A percentile compares a stretch with the other conserved stretches of the same genome.
Conservation (phyloP, 2,329 filamentous ascomycete species). For the Calonectria henricotiae region DNA sequence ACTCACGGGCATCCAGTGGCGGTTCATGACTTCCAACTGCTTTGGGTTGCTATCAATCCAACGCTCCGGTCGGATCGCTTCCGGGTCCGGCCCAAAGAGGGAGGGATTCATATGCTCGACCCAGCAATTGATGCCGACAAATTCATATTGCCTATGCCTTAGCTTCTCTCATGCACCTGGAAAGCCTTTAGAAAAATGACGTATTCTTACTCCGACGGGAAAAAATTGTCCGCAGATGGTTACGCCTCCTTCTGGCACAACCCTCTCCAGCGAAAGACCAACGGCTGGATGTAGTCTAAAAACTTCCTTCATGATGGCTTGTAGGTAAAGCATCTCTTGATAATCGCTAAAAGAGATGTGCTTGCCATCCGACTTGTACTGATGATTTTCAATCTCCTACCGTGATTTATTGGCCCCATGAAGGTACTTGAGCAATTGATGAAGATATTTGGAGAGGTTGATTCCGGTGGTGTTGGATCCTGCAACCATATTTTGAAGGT, state of each 20-base stretch:
- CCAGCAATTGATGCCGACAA: slow-evolving; percentile 7
- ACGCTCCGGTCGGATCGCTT: background rate
- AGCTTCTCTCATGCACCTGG: background rate
- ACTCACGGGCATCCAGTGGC: slow-evolving; percentile 8
- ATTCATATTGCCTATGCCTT: background rate
- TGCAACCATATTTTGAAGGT: slow-evolving; percentile 3
- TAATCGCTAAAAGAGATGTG: slow-evolving; percentile 6
- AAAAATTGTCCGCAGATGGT: slow-evolving; percentile 10
- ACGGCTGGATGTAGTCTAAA: slow-evolving; percentile 11
- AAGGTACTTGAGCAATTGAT: background rate
- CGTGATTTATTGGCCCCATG: background rate
- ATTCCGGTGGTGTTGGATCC: slow-evolving; percentile 16
- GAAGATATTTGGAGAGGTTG: slow-evolving; percentile 2
- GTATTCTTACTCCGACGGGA: background rate
- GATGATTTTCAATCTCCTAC: slow-evolving; percentile 4
- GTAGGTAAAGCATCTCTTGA: slow-evolving; percentile 8
- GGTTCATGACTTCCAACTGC: background rate
- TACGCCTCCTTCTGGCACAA: slow-evolving; percentile 10
- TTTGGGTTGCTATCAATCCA: slow-evolving; percentile 10
- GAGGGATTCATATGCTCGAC: slow-evolving; percentile 11
- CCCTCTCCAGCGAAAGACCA: slow-evolving; percentile 7
- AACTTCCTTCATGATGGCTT: slow-evolving; percentile 11
- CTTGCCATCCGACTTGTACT: background rate
- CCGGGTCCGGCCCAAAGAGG: background rate
- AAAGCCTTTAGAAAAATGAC: background rate